A percentile compares a stretch with the other conserved stretches of the same genome.
phyloP scores from a whole-genome alignment of 2,329 filamentous ascomycete genomes.

The Fusarium dimerum region DNA sequence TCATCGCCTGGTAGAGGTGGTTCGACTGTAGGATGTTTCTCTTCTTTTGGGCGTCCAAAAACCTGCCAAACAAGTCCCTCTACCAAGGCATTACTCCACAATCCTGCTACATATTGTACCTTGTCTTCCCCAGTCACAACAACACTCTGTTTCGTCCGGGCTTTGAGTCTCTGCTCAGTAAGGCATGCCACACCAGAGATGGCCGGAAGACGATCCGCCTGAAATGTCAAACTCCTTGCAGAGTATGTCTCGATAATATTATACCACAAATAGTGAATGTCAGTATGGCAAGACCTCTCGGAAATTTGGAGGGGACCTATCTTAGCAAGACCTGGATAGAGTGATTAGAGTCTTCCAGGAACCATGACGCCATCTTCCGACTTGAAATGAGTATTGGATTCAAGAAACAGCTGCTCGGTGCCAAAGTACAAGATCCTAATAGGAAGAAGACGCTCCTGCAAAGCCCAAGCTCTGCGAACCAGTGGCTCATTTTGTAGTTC shows the following conservation, averaged over 20 bases:
- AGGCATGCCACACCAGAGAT: slow-evolving; percentile 1
- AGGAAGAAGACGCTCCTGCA: slow-evolving; percentile 12
- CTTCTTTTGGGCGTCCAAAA: not conserved
- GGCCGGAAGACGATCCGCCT: slow-evolving; percentile 1
- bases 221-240: not conserved
- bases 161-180: not conserved
- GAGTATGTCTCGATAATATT: slow-evolving; percentile 3
- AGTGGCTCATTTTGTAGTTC: slow-evolving; percentile 1
- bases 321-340: not conserved
- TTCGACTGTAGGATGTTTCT: not conserved
- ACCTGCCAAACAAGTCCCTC: slow-evolving; percentile 1
- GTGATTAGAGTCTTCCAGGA: slow-evolving; percentile 3
- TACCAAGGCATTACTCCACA: slow-evolving; percentile 1
- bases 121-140: not conserved
- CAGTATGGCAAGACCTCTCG: not conserved
- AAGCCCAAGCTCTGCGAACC: slow-evolving; percentile 6
- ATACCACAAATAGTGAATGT: slow-evolving; percentile 3
- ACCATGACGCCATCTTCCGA: slow-evolving; percentile 9
- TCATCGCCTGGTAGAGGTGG: not conserved
- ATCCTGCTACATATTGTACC: slow-evolving; percentile 2
- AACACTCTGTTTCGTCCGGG: not conserved
- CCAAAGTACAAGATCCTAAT: slow-evolving; percentile 6
- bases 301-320: not conserved
- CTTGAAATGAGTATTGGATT: slow-evolving; percentile 9
- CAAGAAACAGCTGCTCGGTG: slow-evolving; percentile 7